phyloP scores from a whole-genome alignment of 2,329 filamentous ascomycete species.

The Fusarium sp. region DNA sequence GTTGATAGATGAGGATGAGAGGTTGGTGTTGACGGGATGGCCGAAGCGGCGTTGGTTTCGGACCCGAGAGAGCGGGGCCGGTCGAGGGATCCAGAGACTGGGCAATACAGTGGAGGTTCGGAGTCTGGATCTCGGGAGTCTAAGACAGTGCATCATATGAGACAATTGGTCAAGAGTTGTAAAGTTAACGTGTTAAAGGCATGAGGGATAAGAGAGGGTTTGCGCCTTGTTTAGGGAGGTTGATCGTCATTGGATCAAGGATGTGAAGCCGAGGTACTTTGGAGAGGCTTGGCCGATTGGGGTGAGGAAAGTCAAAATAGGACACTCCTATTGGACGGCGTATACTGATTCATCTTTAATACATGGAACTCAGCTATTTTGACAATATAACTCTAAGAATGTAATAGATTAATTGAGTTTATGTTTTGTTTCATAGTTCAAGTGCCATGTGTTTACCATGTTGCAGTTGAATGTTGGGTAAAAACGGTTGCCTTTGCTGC shows the following conservation, averaged over 20 bases:
- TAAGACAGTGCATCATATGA: conserved; percentile 28
- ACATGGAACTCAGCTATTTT: not conserved
- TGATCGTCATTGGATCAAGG: conserved; percentile 16
- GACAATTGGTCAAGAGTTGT: not conserved
- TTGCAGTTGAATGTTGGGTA: not conserved
- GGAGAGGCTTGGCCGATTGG: conserved; percentile 7
- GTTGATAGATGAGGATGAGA: conserved; percentile 17
- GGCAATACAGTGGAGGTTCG: conserved; percentile 23
- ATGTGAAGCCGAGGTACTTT: conserved; percentile 31
- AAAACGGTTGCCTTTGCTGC: not conserved
- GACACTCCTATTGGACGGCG: conserved; percentile 9
- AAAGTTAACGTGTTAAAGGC: not conserved
- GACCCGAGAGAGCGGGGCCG: conserved; percentile 21
- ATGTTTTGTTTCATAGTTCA: too few species aligned
- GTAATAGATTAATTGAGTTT: not conserved
- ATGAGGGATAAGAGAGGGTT: not conserved
- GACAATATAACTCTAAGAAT: not conserved
- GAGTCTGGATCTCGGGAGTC: conserved; percentile 11
- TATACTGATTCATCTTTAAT: not conserved
- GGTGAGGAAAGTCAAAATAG: conserved; percentile 5
- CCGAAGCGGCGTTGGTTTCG: conserved; percentile 3
- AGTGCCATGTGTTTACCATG: not conserved
- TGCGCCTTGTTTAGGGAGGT: not conserved
- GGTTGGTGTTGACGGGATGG: conserved; percentile 2
- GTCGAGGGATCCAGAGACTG: conserved; percentile 19